Conservation (phyloP, 192 early-diverging fungal genomes). For the Linnemannia exigua region DNA sequence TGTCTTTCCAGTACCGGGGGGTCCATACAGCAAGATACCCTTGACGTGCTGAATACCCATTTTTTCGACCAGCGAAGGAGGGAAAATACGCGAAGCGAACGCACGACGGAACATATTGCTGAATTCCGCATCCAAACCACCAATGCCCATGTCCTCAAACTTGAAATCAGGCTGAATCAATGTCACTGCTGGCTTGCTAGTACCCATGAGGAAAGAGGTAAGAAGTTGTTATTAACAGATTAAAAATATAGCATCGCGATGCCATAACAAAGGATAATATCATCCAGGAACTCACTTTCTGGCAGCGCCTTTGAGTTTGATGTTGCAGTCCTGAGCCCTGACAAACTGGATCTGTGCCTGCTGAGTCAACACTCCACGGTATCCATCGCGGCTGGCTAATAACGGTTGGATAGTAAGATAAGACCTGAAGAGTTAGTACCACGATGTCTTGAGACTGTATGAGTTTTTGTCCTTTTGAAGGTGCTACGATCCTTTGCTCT, state of each 20-base stretch:
- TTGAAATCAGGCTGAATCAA: constrained; percentile 96
- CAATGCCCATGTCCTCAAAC: constrained; percentile 98
- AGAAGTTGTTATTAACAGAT: too few relatives aligned
- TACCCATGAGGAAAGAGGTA: too few relatives aligned
- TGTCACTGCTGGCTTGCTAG: constrained; percentile 74
- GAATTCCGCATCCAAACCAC: constrained; percentile 96
- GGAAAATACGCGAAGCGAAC: constrained; percentile 97
- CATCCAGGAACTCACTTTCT: constrained; percentile 57
- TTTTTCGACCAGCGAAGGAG: constrained; percentile 91
- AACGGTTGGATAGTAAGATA: neutral
- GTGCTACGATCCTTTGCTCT: neutral
- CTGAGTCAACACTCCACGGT: constrained; percentile 81
- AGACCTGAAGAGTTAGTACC: neutral
- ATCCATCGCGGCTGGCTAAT: constrained; percentile 17
- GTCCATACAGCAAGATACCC: constrained; percentile 91
- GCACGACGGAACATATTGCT: constrained; percentile 95
- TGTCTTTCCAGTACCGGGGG: constrained; percentile 98
- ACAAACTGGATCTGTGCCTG: constrained; percentile 79
- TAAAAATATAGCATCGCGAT: too few relatives aligned
- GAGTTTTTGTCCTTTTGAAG: neutral
- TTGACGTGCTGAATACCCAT: constrained; percentile 99
- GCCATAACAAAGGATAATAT: constrained; percentile 8
- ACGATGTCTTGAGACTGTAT: too few relatives aligned
- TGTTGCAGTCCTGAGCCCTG: constrained; percentile 78
- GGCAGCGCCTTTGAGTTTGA: constrained; percentile 78